Conservation (phyloP, 352 stramenopile species). For the Nothophytophthora sp. region DNA sequence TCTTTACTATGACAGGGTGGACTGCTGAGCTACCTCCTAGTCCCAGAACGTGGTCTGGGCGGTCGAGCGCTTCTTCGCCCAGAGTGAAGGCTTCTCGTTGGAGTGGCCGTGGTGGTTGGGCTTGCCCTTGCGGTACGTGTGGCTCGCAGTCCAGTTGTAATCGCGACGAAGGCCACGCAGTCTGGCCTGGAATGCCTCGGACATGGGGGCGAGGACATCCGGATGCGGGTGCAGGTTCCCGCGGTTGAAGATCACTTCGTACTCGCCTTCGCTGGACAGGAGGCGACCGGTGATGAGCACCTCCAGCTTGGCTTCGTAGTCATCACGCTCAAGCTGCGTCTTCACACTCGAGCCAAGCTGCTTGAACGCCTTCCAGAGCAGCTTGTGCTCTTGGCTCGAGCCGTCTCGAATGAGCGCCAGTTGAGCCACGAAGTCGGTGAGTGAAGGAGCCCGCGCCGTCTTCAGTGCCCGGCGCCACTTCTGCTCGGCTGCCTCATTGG, state of each 20-base stretch:
- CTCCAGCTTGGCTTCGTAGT: constrained; percentile 55
- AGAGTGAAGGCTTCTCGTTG: constrained; percentile 48
- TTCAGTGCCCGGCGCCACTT: constrained; percentile 40
- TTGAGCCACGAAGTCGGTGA: constrained; percentile 28
- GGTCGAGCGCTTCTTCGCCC: constrained; percentile 36
- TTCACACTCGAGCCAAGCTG: constrained; percentile 13
- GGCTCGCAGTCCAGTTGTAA: constrained; percentile 32
- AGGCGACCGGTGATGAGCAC: constrained; percentile 51
- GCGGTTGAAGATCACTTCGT: constrained; percentile 59
- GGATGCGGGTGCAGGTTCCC: constrained; percentile 61
- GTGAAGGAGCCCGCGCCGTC: constrained; percentile 25
- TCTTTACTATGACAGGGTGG: neutral
- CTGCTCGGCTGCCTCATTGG: constrained; percentile 35
- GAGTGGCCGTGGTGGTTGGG: constrained; percentile 42
- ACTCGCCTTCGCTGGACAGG: constrained; percentile 9
- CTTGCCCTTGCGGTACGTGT: constrained; percentile 46
- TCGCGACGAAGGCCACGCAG: constrained; percentile 30
- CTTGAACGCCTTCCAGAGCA: constrained; percentile 55
- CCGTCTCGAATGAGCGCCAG: constrained; percentile 21
- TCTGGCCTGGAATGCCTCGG: constrained; percentile 30
- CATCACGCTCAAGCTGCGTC: constrained; percentile 16
- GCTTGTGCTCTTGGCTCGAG: constrained; percentile 41
- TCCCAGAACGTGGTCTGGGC: constrained; percentile 38
- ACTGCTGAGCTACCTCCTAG: constrained; percentile 4
- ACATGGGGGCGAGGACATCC: constrained; percentile 42